A percentile compares a stretch with the other conserved stretches of the same genome.
These are phyloP conservation scores for Pezicula rhizophila DNA, from an alignment of 2,329 filamentous ascomycete genomes.

Conservation along the genomic window DNA sequence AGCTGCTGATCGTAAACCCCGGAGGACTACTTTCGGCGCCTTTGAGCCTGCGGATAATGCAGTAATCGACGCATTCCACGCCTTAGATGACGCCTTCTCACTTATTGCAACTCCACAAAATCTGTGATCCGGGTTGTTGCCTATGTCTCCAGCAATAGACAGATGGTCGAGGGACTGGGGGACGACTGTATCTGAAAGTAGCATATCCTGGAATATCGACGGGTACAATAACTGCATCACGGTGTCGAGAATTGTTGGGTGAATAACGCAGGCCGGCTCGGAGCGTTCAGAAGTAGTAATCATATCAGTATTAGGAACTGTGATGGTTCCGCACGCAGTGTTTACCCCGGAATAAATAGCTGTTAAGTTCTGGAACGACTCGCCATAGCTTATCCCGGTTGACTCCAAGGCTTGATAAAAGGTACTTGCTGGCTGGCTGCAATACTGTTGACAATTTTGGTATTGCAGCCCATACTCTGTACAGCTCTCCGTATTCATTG, in stretches of 20 bases:
- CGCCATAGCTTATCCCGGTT: no score
- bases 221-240: background rate
- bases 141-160: background rate
- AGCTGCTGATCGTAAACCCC: slow-evolving; percentile 18
- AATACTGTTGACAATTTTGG: no score
- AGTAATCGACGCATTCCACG: background rate
- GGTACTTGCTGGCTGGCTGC: no score
- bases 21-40: slow-evolving; percentile 18
- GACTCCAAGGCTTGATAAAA: no score
- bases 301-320: background rate
- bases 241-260: background rate
- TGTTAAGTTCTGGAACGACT: no score
- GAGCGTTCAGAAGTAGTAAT: background rate
- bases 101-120: background rate
- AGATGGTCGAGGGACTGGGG: background rate
- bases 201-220: background rate
- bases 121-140: background rate
- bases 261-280: background rate
- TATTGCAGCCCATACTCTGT: no score
- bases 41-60: background rate
- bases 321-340: background rate
- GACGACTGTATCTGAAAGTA: background rate
- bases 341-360: background rate
- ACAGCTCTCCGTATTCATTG: background rate
- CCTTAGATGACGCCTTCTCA: background rate